Conservation (phyloP, 495 filamentous ascomycete genomes). For the Lasiosphaeria ovina region DNA sequence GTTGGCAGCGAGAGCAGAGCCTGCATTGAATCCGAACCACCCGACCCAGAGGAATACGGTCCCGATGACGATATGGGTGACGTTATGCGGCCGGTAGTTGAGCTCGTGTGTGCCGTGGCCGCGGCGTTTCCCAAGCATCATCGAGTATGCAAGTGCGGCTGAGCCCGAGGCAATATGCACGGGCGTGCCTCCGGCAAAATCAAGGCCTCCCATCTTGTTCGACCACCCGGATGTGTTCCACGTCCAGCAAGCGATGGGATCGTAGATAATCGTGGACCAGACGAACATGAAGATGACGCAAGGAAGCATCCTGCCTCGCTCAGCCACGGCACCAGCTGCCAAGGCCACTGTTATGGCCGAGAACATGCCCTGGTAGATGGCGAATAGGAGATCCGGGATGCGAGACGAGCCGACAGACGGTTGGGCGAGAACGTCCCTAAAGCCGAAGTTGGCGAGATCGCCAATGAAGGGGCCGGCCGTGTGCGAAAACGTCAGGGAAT, state of each 20-base stretch:
- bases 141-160: constrained; percentile 81
- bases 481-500: constrained; percentile 90
- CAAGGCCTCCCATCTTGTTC: constrained; percentile 74
- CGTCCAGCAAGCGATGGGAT: constrained; percentile 95
- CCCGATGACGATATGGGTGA: constrained; percentile 91
- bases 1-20: constrained; percentile 82
- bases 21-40: constrained; percentile 98
- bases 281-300: constrained; percentile 95
- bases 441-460: constrained; percentile 79
- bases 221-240: constrained; percentile 90
- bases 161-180: constrained; percentile 90
- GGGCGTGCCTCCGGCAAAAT: constrained; percentile 92
- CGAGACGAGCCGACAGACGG: constrained; percentile 72
- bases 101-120: constrained; percentile 85
- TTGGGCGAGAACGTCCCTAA: constrained; percentile 70
- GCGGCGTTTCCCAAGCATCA: constrained; percentile 84
- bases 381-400: constrained; percentile 89
- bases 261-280: constrained; percentile 93
- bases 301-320: constrained; percentile 90
- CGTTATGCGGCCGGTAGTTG: constrained; percentile 95
- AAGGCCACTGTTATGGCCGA: constrained; percentile 89
- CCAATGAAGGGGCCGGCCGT: constrained; percentile 79
- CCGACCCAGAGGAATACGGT: constrained; percentile 98
- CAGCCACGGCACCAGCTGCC: constrained; percentile 85
- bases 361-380: constrained; percentile 96